phyloP scores from a whole-genome alignment of 148 eudicot genomes.

The Rhododendron griersonianum region DNA sequence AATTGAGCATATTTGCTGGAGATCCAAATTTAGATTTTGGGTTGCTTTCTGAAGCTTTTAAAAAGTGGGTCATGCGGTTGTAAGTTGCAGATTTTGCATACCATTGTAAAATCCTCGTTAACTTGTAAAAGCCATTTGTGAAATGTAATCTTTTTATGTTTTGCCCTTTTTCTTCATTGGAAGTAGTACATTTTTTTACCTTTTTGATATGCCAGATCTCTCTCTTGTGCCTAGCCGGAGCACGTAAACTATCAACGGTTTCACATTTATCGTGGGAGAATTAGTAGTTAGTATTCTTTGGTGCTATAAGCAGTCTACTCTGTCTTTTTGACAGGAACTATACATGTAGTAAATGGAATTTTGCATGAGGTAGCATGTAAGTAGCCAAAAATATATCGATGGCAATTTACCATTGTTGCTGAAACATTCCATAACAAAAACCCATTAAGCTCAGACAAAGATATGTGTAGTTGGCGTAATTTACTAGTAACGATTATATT shows the following conservation, averaged over 20 bases:
- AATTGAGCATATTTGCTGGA: not conserved
- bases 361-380: too few species aligned
- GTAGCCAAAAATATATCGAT: too few species aligned
- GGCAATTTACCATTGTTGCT: too few species aligned
- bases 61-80: not conserved
- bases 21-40: not conserved
- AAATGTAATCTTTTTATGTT: not conserved
- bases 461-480: too few species aligned
- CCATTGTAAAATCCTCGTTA: not conserved
- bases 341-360: not conserved
- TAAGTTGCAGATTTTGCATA: not conserved
- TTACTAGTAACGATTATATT: not conserved
- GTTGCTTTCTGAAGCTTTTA: not conserved
- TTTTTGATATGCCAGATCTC: not conserved
- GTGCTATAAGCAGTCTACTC: not conserved
- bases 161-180: not conserved
- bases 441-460: too few species aligned
- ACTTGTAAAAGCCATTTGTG: not conserved
- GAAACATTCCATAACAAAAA: too few species aligned
- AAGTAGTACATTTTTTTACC: not conserved
- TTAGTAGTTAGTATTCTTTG: not conserved
- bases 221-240: not conserved
- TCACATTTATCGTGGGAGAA: not conserved
- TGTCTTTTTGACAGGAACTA: not conserved
- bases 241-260: not conserved